Conservation (phyloP, 257 asterid species). For the Paraleonurus japonicus region DNA sequence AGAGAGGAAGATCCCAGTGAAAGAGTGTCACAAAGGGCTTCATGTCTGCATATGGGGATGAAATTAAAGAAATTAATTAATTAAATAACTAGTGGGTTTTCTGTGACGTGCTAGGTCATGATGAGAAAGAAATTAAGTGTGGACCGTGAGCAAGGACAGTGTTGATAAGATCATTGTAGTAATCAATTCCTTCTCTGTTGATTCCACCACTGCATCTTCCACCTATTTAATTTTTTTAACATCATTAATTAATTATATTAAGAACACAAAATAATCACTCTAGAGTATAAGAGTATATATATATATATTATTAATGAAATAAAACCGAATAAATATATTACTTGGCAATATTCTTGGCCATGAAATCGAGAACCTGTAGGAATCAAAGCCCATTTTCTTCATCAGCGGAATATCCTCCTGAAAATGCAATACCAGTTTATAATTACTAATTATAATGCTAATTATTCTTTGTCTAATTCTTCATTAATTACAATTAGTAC, state of each 20-base stretch:
- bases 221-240: background rate
- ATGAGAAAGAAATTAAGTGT: background rate
- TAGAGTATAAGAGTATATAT: too few species aligned
- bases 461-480: background rate
- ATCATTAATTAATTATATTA: background rate
- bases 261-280: background rate
- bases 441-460: background rate
- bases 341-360: conserved; percentile 35
- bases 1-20: conserved; percentile 28
- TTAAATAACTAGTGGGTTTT: too few species aligned
- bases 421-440: background rate
- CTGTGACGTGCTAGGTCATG: too few species aligned
- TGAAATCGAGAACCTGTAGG: conserved; percentile 30
- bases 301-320: too few species aligned
- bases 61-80: too few species aligned
- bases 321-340: background rate
- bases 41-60: conserved; percentile 23
- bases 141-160: conserved; percentile 14
- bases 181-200: conserved; percentile 28
- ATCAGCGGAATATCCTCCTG: conserved; percentile 34
- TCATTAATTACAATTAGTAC: background rate
- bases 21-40: conserved; percentile 30
- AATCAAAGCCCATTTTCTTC: conserved; percentile 32
- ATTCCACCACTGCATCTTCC: conserved; percentile 18
- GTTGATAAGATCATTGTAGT: conserved; percentile 29